Evolutionary conservation across 2,329 filamentous ascomycete genomes (phyloP).

Genomic region (Trichoderma sp.): DNA sequence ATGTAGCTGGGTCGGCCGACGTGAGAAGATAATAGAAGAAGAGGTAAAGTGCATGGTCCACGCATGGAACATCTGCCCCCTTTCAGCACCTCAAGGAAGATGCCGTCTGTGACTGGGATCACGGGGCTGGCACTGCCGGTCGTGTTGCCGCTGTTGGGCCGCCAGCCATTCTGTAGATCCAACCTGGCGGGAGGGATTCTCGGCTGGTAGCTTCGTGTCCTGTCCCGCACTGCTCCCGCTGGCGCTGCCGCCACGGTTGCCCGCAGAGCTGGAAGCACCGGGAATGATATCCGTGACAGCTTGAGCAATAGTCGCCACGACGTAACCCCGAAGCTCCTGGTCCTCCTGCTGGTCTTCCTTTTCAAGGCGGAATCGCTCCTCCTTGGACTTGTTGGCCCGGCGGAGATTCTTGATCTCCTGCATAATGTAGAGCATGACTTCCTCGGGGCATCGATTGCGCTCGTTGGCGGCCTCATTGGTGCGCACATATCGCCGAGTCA

Average conservation of each 20-base stretch:
- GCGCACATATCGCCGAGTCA: slow-evolving; percentile 69
- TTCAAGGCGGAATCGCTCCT: slow-evolving; percentile 77
- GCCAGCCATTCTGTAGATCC: slow-evolving; percentile 56
- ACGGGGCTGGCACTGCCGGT: slow-evolving; percentile 47
- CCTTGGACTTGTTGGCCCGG: slow-evolving; percentile 81
- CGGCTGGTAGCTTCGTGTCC: slow-evolving; percentile 63
- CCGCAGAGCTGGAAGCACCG: slow-evolving; percentile 43
- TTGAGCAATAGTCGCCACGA: slow-evolving; percentile 72
- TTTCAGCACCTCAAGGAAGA: slow-evolving; percentile 37
- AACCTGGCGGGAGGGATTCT: slow-evolving; percentile 58
- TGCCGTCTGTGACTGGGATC: slow-evolving; percentile 49
- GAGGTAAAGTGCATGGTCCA: neutral
- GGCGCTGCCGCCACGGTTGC: slow-evolving; percentile 27
- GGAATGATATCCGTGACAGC: slow-evolving; percentile 70
- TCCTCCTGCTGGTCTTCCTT: slow-evolving; percentile 79
- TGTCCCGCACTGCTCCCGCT: slow-evolving; percentile 43
- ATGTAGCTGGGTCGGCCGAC: neutral
- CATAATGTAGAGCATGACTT: slow-evolving; percentile 87
- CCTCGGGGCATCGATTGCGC: slow-evolving; percentile 79
- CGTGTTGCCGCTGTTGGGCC: slow-evolving; percentile 49
- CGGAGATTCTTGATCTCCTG: slow-evolving; percentile 87
- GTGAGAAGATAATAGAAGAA: neutral
- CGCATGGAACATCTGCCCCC: neutral
- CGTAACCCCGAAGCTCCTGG: slow-evolving; percentile 71
- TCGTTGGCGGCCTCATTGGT: slow-evolving; percentile 72